These are phyloP conservation scores for Scutellospora calospora DNA, from an alignment of 371 early-diverging fungal species.

Conservation along the genomic window DNA sequence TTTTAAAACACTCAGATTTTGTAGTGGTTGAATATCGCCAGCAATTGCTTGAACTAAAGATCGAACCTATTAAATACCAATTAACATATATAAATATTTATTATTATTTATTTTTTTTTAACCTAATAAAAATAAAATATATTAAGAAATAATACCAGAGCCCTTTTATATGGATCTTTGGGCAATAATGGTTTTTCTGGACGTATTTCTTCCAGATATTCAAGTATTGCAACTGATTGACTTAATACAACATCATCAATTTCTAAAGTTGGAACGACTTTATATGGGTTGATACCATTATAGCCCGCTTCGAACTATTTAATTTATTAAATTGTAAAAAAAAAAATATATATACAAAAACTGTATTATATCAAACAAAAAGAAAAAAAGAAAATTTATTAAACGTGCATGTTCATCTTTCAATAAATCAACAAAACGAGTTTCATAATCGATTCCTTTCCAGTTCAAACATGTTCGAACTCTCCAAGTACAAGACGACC, in stretches of 20 bases:
- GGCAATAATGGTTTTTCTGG: constrained; percentile 80
- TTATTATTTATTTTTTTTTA: neutral
- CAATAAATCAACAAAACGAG: constrained; percentile 69
- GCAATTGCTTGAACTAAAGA: no score
- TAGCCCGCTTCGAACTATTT: constrained; percentile 62
- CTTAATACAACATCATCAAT: constrained; percentile 65
- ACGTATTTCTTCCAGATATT: constrained; percentile 86
- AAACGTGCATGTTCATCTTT: constrained; percentile 72
- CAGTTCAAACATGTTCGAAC: constrained; percentile 78
- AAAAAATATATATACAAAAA: no score
- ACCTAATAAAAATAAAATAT: neutral
- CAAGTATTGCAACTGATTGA: constrained; percentile 86
- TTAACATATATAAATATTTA: neutral
- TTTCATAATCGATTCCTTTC: constrained; percentile 79
- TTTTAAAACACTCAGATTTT: no score
- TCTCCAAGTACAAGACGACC: constrained; percentile 82
- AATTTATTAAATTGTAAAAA: neutral
- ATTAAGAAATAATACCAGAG: constrained; percentile 55
- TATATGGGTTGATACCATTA: constrained; percentile 68
- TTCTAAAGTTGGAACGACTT: constrained; percentile 74
- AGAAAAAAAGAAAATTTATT: neutral
- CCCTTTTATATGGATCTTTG: constrained; percentile 67
- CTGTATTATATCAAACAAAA: neutral
- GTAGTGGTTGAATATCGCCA: no score
- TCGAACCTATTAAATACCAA: neutral